A percentile compares a stretch with the other conserved stretches of the same genome.
phyloP scores from a whole-genome alignment of 495 filamentous ascomycete genomes.

The Thermothielavioides terrestris region DNA sequence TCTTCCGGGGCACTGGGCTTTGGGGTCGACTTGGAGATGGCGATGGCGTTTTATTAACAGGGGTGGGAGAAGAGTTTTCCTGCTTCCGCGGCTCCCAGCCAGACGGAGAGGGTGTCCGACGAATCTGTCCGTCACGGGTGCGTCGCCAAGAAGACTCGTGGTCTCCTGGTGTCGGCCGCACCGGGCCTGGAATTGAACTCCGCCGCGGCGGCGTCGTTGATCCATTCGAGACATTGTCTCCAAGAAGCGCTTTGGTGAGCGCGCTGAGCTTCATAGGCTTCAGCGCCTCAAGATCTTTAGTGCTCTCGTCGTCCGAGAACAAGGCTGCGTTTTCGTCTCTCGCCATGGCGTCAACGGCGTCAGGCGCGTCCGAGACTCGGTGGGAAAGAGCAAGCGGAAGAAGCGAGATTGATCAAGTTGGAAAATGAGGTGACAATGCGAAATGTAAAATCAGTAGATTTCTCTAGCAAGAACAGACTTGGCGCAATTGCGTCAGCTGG shows the following conservation, averaged over 20 bases:
- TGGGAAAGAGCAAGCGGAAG: too few relatives aligned
- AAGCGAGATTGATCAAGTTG: background rate
- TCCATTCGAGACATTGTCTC: slow-evolving; percentile 39
- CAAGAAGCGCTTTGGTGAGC: slow-evolving; percentile 65
- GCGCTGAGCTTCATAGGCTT: slow-evolving; percentile 73
- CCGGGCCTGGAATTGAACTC: background rate
- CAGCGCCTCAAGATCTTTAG: slow-evolving; percentile 63
- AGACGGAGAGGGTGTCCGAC: too few relatives aligned
- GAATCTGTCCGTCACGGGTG: background rate
- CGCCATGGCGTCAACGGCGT: too few relatives aligned
- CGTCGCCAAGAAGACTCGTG: background rate
- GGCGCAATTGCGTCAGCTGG: background rate
- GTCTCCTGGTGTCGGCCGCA: background rate
- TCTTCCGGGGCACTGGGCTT: slow-evolving; percentile 34
- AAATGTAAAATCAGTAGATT: background rate
- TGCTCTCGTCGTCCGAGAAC: slow-evolving; percentile 39
- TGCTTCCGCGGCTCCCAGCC: too few relatives aligned
- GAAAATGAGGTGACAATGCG: background rate
- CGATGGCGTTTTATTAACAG: background rate
- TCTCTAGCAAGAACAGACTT: background rate
- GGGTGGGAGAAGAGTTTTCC: too few relatives aligned
- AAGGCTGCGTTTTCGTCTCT: slow-evolving; percentile 33
- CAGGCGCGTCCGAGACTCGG: too few relatives aligned
- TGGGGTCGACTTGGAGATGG: background rate
- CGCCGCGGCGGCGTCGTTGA: slow-evolving; percentile 1